A percentile compares a stretch with the other conserved stretches of the same genome.
phyloP scores from a whole-genome alignment of 768 basidiomycete genomes.

The Crassisporium funariophilum region DNA sequence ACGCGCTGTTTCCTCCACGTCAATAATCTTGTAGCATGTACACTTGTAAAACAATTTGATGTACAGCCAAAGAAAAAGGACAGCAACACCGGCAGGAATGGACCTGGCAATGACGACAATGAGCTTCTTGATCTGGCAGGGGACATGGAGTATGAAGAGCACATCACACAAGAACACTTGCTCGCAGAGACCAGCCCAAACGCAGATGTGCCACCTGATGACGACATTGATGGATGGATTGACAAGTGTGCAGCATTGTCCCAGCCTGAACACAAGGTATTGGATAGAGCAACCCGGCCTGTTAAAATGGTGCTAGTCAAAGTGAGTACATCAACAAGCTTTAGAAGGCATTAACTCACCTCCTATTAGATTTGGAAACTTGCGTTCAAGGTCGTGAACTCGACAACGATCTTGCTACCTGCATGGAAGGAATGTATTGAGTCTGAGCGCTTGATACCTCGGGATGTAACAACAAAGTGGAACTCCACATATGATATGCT shows the following conservation, averaged over 20 bases:
- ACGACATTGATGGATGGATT: neutral
- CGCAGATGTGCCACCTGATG: too few relatives aligned
- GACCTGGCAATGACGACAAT: neutral
- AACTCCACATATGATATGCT: too few relatives aligned
- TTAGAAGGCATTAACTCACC: neutral
- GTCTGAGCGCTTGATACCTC: too few relatives aligned
- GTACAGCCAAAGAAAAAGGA: too few relatives aligned
- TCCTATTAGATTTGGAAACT: neutral
- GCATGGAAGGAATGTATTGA: too few relatives aligned
- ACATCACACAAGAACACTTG: neutral
- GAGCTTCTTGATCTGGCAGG: neutral
- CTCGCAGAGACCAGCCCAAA: neutral
- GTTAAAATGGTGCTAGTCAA: neutral
- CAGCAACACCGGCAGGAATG: too few relatives aligned
- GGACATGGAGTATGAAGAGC: neutral
- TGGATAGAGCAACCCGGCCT: neutral
- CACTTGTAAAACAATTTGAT: conserved; percentile 36
- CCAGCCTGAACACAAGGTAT: neutral
- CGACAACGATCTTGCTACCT: neutral
- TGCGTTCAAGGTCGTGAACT: neutral
- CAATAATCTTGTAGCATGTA: conserved; percentile 37
- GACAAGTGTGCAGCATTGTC: neutral
- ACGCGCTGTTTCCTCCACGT: conserved; percentile 41
- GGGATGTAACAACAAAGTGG: too few relatives aligned
- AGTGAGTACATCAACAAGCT: neutral